These are phyloP conservation scores for Paramecium biaurelia DNA, from an alignment of 73 alveolate genomes.

Conservation along the genomic window DNA sequence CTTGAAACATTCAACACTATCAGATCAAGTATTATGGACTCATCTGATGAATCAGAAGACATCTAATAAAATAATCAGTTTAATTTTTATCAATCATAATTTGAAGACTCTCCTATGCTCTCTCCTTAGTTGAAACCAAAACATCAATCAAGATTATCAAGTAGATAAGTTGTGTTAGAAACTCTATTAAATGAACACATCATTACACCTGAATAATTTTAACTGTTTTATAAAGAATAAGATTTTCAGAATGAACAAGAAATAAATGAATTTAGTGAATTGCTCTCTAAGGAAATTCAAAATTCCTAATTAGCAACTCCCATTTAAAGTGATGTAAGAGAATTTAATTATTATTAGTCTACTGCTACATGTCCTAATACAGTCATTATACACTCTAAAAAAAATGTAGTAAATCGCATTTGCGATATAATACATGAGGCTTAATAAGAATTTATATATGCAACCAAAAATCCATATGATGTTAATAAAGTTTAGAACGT, in stretches of 20 bases:
- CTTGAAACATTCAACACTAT: conserved; percentile 27
- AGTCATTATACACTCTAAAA: background rate
- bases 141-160: background rate
- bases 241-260: conserved; percentile 26
- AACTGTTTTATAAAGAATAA: conserved; percentile 21
- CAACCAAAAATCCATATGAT: background rate
- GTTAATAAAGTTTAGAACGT: conserved; percentile 22
- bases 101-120: conserved; percentile 26
- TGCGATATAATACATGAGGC: conserved; percentile 17
- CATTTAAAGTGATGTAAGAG: background rate
- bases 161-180: conserved; percentile 42
- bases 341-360: background rate
- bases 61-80: background rate
- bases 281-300: background rate
- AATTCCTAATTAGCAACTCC: conserved; percentile 31
- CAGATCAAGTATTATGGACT: conserved; percentile 1
- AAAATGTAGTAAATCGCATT: background rate
- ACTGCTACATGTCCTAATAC: conserved; percentile 46
- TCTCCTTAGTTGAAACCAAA: conserved; percentile 14
- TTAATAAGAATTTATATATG: background rate
- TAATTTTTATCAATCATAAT: background rate
- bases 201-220: background rate
- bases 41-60: conserved; percentile 41
- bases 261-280: background rate
- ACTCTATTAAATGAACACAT: conserved; percentile 37